Evolutionary conservation across 2,329 filamentous ascomycete genomes (phyloP), one percentile per base, ranked within the genome.

Genomic region (Dactylellina sp.): DNA sequence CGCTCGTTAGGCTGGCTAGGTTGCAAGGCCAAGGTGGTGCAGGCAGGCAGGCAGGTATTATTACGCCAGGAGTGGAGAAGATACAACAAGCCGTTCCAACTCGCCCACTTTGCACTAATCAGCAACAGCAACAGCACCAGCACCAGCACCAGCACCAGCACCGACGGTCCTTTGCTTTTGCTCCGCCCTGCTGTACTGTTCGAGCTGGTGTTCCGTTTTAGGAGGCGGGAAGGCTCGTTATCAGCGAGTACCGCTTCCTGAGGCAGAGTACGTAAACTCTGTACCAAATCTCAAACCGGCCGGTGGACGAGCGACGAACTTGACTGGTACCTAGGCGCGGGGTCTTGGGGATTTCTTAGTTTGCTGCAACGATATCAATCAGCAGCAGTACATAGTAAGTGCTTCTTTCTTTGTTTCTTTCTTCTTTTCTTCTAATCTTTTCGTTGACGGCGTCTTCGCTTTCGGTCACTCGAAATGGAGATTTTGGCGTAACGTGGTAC

Each of bases 401-500:
- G 20, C 24, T 66, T 46, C 52, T 66, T 57, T 42, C 52, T 32
- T 53, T n/a, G n/a, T n/a, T n/a, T n/a, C n/a, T n/a, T n/a, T n/a
- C n/a, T n/a, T n/a, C n/a, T n/a, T n/a, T n/a, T n/a, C n/a, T 66
- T 60, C 28, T 46, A 47, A 3, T 49, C 18, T 18, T 28, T 35
- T 25, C 9, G 28, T 55, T 61, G 49, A 70, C 64, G 64, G 64
- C 64, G 64, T 70, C 40, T 42, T 70, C 64, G 64, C 47, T 60
- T 70, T 70, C 49, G 47, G 39, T 55, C 56, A 62, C 53, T 64
- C 47, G 39, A 47, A 72, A 35, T 50, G 24, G 60, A 72, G 53
- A 47, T 44, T 49, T 65, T 44, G 52, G 60, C 52, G 68, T 64
- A 72, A 72, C 68, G 68, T 72, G 18, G 60, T 72, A 72, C 68